phyloP scores from a whole-genome alignment of 2,329 filamentous ascomycete species.

The Fusarium mundagurra region DNA sequence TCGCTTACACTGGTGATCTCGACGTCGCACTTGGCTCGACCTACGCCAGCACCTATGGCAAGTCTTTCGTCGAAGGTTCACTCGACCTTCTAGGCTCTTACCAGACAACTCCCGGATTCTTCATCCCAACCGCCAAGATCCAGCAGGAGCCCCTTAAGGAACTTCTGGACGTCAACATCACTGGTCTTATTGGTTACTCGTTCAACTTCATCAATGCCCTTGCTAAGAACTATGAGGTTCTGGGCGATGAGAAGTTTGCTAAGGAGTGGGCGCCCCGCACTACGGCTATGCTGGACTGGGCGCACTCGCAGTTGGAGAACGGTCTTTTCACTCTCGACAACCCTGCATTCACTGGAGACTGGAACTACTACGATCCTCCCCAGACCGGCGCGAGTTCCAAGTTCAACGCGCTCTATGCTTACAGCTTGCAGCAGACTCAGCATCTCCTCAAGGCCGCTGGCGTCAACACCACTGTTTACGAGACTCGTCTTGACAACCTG shows the following conservation, averaged over 20 bases:
- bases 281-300: not conserved
- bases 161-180: not conserved
- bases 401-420: not conserved
- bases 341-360: not conserved
- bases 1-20: not conserved
- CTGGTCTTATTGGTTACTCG: not conserved
- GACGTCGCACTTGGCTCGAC: not conserved
- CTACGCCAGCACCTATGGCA: not conserved
- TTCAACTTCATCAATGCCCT: not conserved
- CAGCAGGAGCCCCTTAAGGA: not conserved
- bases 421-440: not conserved
- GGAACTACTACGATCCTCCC: not conserved
- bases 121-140: not conserved
- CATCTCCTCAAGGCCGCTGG: not conserved
- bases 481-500: not conserved
- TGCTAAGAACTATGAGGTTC: not conserved
- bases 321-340: not conserved
- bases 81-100: not conserved
- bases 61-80: not conserved
- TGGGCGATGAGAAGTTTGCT: rapidly evolving
- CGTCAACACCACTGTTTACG: not conserved
- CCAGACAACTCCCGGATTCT: not conserved
- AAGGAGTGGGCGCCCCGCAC: not conserved
- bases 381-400: not conserved
- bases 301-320: not conserved